phyloP scores from a whole-genome alignment of 2,329 filamentous ascomycete species.

The Botrytis cinerea region DNA sequence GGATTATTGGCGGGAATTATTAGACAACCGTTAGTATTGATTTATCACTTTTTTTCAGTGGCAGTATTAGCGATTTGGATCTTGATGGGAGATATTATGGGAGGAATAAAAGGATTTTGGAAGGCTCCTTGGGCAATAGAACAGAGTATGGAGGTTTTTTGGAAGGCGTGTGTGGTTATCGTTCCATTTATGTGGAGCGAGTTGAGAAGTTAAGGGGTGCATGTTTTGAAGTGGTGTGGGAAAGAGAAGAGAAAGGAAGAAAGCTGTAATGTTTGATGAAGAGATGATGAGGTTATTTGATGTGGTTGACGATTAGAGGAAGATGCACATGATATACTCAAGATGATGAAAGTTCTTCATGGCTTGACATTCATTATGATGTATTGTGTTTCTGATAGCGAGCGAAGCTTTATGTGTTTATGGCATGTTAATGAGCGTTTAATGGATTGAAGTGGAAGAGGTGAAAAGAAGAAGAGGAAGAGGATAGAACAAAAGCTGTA shows the following conservation, averaged over 20 bases:
- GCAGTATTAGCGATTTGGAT: constrained; percentile 85
- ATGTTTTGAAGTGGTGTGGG: background rate
- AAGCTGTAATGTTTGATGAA: constrained; percentile 6
- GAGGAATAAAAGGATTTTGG: constrained; percentile 51
- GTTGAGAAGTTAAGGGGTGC: constrained; percentile 44
- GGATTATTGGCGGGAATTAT: constrained; percentile 82
- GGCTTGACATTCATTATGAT: background rate
- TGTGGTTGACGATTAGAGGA: background rate
- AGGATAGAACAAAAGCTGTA: background rate
- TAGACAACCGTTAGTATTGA: constrained; percentile 72
- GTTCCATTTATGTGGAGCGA: constrained; percentile 78
- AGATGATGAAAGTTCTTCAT: background rate
- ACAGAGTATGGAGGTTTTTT: constrained; percentile 70
- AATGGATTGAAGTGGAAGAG: background rate
- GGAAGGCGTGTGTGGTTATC: constrained; percentile 79
- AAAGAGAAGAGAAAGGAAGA: background rate
- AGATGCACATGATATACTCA: background rate
- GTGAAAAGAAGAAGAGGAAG: background rate
- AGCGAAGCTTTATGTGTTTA: background rate
- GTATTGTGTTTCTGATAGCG: background rate
- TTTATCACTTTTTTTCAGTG: constrained; percentile 93
- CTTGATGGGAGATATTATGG: constrained; percentile 47
- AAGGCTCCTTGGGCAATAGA: constrained; percentile 66
- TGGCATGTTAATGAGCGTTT: background rate
- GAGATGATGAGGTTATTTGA: background rate